These are phyloP conservation scores for Cercospora zeina DNA, from an alignment of 2,329 filamentous ascomycete genomes.

Conservation along the genomic window DNA sequence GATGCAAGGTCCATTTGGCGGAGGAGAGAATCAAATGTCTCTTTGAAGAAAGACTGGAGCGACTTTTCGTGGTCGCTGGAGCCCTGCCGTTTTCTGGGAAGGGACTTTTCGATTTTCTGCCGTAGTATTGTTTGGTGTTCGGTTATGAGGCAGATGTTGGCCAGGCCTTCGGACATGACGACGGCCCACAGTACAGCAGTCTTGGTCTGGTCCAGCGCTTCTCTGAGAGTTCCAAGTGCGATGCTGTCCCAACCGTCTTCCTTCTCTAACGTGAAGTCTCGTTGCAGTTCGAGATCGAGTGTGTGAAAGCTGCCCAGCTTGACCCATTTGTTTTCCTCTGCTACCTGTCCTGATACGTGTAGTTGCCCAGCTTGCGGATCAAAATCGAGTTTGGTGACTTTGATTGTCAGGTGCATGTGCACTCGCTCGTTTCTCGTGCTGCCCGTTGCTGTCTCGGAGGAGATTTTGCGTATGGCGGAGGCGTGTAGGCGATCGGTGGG, in stretches of 20 bases:
- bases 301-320: constrained; percentile 69
- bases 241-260: constrained; percentile 85
- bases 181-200: constrained; percentile 84
- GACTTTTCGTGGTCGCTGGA: constrained; percentile 63
- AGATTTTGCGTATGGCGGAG: constrained; percentile 65
- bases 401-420: constrained; percentile 64
- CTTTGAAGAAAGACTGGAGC: constrained; percentile 68
- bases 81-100: constrained; percentile 67
- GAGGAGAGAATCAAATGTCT: constrained; percentile 71
- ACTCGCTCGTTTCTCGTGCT: constrained; percentile 62
- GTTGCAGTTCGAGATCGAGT: constrained; percentile 79
- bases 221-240: constrained; percentile 72
- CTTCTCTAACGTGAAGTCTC: constrained; percentile 87
- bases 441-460: constrained; percentile 61
- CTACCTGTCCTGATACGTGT: constrained; percentile 66
- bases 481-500: constrained; percentile 65
- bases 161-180: constrained; percentile 86
- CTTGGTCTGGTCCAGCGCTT: constrained; percentile 75
- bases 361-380: constrained; percentile 67
- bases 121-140: constrained; percentile 76
- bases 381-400: constrained; percentile 67
- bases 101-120: constrained; percentile 64
- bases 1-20: constrained; percentile 70
- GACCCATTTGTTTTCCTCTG: constrained; percentile 66
- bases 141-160: constrained; percentile 80